Evolutionary conservation across 495 filamentous ascomycete genomes (phyloP), one percentile per base, ranked within the genome.

Genomic region (Aspergillus heteromorphus): DNA sequence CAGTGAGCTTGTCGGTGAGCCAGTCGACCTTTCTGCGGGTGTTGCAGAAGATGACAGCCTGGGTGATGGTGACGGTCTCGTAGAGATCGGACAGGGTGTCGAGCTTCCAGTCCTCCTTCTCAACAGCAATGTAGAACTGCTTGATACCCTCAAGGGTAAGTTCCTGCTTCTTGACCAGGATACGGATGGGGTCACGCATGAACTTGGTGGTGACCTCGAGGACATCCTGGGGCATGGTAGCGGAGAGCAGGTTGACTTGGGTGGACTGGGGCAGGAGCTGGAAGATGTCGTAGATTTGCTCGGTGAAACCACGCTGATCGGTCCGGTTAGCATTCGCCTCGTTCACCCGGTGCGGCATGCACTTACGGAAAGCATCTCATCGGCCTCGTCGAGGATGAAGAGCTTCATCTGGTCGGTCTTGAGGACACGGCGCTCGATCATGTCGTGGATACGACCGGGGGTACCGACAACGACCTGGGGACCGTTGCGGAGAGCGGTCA

Each of bases 211-310:
- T 97, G 68, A 98, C 91, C 79, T 97, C 95, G 53, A 98, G 89
- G 51, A 98, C 93, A 66, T 98, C 95, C 79, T 97, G 89, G 62
- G 93, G 93, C 79, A 98, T 92, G 64, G 93, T 98, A 61, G 93
- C 93, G 36, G 92, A 97, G 45, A 98, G 85, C 58, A 98, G 87
- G 54, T 95, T 92, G 49, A 98, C 93, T 81, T 98, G 93, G 63
- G 95, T 98, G 48, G 91, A 89, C 73, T 92, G 93, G 30, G 93
- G 93, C 45, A 98, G 88, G 41, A 96, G 87, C 73, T 95, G 95
- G 83, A 95, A 98, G 76, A 98, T 93, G 71, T 98, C 95, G 80
- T 98, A 98, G 78, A 98, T 98, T 81, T 98, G 93, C 80, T 98
- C 95, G 59, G 89, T 90, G 84, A 98, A 98, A 72, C 93, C 93